Conservation (phyloP, 306 rosid species). For the Medicago lupulina region DNA sequence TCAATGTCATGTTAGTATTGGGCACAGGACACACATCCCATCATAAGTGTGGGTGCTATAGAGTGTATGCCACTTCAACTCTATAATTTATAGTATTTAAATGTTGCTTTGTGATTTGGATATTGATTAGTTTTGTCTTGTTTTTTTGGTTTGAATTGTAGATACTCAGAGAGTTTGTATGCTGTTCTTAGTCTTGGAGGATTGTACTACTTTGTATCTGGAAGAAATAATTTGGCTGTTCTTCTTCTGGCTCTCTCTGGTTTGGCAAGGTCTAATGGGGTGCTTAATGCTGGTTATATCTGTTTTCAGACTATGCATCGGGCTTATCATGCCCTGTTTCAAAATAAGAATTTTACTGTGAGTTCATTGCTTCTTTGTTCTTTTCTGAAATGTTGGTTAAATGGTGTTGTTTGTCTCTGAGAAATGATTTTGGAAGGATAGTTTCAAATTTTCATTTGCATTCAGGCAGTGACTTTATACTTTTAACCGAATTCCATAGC, state of each 20-base stretch:
- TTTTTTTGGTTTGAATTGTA: slow-evolving; percentile 46
- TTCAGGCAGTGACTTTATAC: background rate
- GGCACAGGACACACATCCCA: too few species aligned
- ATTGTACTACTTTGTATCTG: slow-evolving; percentile 67
- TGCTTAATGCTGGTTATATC: slow-evolving; percentile 86
- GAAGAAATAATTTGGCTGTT: slow-evolving; percentile 58
- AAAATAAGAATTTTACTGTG: slow-evolving; percentile 56
- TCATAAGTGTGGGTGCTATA: too few species aligned
- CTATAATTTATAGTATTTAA: background rate
- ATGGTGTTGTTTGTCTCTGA: slow-evolving; percentile 1
- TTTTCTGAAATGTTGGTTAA: background rate
- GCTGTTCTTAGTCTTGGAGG: slow-evolving; percentile 84
- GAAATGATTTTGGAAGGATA: slow-evolving; percentile 4
- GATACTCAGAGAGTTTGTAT: slow-evolving; percentile 85
- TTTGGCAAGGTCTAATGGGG: slow-evolving; percentile 86
- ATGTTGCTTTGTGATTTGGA: slow-evolving; percentile 18
- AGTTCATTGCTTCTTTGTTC: slow-evolving; percentile 37
- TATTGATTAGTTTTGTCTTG: background rate
- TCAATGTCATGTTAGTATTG: too few species aligned
- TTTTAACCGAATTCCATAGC: slow-evolving; percentile 18
- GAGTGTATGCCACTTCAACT: background rate
- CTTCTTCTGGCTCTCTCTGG: slow-evolving; percentile 75
- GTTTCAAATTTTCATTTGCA: slow-evolving; percentile 24
- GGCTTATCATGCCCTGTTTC: slow-evolving; percentile 62
- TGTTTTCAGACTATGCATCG: slow-evolving; percentile 85